A percentile compares a stretch with the other conserved stretches of the same genome.
These are phyloP conservation scores for Ophiobolus disseminans DNA, from an alignment of 2,329 filamentous ascomycete genomes.

Conservation along the genomic window DNA sequence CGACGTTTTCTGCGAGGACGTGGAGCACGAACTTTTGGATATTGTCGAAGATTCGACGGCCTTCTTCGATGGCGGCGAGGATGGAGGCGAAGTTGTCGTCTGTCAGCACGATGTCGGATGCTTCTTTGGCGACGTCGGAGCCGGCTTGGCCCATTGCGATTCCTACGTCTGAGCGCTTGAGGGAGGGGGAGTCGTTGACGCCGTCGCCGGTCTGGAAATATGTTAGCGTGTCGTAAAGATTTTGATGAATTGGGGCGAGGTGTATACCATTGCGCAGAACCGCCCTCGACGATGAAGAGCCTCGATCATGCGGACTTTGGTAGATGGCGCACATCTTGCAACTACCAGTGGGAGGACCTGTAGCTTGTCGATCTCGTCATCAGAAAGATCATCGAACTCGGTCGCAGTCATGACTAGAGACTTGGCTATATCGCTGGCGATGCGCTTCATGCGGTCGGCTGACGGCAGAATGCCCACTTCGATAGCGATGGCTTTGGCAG, in stretches of 20 bases:
- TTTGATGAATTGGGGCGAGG: too few relatives aligned
- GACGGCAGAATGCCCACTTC: slow-evolving; percentile 56
- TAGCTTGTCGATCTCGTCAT: slow-evolving; percentile 76
- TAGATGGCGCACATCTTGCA: slow-evolving; percentile 82
- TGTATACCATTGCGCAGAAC: slow-evolving; percentile 74
- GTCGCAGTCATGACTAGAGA: slow-evolving; percentile 51
- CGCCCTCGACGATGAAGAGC: slow-evolving; percentile 77
- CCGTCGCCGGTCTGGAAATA: slow-evolving; percentile 73
- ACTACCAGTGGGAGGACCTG: slow-evolving; percentile 81
- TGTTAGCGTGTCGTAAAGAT: slow-evolving; percentile 5
- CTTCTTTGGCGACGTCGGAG: slow-evolving; percentile 84
- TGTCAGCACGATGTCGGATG: slow-evolving; percentile 81
- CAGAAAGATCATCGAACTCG: slow-evolving; percentile 78
- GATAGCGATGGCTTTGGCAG: slow-evolving; percentile 55
- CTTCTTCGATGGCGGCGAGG: slow-evolving; percentile 81
- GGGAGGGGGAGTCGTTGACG: slow-evolving; percentile 83
- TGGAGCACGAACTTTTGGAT: slow-evolving; percentile 86
- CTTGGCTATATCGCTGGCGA: slow-evolving; percentile 38
- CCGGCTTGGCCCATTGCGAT: slow-evolving; percentile 86
- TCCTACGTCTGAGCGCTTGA: slow-evolving; percentile 82
- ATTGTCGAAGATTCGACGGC: slow-evolving; percentile 85
- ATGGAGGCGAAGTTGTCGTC: slow-evolving; percentile 91
- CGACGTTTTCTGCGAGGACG: slow-evolving; percentile 80
- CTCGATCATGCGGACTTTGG: slow-evolving; percentile 91
- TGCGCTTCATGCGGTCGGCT: slow-evolving; percentile 24